Percentiles rank a stretch among this genome's conserved stretches.
Conservation (phyloP, 164 flowering plant genomes). For the Sextonia rubra region DNA sequence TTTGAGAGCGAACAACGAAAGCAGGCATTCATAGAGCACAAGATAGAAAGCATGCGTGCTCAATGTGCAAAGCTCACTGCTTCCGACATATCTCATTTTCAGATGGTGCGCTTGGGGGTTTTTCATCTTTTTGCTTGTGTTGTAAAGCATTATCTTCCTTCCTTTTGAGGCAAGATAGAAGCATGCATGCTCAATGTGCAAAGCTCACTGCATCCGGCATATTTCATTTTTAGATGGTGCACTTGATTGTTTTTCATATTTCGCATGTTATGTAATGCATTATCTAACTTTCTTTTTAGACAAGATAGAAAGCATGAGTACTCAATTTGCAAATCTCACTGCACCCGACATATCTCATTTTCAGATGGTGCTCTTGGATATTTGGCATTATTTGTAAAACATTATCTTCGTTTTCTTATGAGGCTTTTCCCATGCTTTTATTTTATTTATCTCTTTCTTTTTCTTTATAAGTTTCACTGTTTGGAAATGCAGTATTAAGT, state of each 20-base stretch:
- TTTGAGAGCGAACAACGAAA: slow-evolving; percentile 86
- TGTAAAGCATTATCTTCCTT: neutral
- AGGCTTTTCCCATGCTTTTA: neutral
- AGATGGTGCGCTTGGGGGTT: slow-evolving; percentile 40
- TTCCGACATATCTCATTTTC: slow-evolving; percentile 54
- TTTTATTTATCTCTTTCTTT: neutral
- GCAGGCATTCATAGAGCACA: slow-evolving; percentile 63
- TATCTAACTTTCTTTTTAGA: neutral
- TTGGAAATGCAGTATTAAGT: neutral
- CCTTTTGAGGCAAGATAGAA: neutral
- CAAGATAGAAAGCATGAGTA: slow-evolving; percentile 66
- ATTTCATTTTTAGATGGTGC: slow-evolving; percentile 21
- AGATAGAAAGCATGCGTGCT: slow-evolving; percentile 62
- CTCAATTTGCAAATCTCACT: slow-evolving; percentile 53
- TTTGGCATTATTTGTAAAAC: neutral
- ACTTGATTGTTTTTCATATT: too few relatives aligned
- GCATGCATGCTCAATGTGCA: slow-evolving; percentile 48
- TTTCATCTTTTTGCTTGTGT: neutral
- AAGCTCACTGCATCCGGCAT: slow-evolving; percentile 58
- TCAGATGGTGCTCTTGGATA: slow-evolving; percentile 47
- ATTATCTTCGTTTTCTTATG: neutral
- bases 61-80: slow-evolving; percentile 54
- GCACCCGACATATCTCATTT: slow-evolving; percentile 49
- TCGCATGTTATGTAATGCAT: too few relatives aligned
- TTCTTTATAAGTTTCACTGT: neutral